These are phyloP conservation scores for Solanum ossicruentum DNA, from an alignment of 257 asterid species.

Conservation along the genomic window DNA sequence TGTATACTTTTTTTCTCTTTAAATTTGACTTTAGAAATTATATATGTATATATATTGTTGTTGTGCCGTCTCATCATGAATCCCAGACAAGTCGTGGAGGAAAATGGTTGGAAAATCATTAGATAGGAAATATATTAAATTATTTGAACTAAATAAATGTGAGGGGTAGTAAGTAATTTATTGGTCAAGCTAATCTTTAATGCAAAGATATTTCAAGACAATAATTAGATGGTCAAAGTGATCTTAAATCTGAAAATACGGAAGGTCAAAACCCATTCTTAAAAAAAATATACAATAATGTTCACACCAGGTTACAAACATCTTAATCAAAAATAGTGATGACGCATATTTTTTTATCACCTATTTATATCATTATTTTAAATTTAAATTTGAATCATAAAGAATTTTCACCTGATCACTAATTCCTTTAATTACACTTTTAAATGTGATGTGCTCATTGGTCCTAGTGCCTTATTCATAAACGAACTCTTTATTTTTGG, in stretches of 20 bases:
- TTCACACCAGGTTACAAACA: not conserved
- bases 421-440: fast-evolving
- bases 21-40: no score
- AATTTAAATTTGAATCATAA: fast-evolving
- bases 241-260: not conserved
- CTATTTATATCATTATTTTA: no score
- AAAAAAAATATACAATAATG: not conserved
- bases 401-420: not conserved
- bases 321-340: not conserved
- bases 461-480: not conserved
- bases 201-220: not conserved
- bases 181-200: not conserved
- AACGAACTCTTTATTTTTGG: not conserved
- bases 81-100: not conserved
- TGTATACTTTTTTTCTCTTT: no score
- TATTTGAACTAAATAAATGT: not conserved
- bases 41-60: not conserved
- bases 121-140: not conserved
- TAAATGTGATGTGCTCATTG: not conserved
- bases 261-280: not conserved
- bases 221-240: not conserved
- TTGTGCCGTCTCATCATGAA: not conserved
- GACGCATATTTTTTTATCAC: no score
- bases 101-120: not conserved
- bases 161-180: not conserved